Conservation (phyloP, 345 rosid genomes). For the Acer negundo region DNA sequence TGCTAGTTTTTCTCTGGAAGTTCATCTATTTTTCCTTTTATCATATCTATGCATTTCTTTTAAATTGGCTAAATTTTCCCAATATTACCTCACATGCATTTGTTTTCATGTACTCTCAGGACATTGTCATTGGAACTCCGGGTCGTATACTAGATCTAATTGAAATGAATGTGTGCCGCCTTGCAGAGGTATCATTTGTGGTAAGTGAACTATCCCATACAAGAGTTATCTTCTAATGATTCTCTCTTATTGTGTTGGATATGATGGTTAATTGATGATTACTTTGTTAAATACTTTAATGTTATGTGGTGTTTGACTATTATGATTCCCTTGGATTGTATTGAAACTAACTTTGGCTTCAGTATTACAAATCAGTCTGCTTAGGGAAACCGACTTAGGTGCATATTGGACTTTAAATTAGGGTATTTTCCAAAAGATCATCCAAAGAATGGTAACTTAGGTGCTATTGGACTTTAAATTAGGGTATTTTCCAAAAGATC, state of each 20-base stretch:
- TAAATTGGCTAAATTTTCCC: not conserved
- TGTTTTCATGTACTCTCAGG: constrained; percentile 41
- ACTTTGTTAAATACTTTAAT: not conserved
- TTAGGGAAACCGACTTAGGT: not conserved
- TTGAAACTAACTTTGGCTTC: not conserved
- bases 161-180: constrained; percentile 69
- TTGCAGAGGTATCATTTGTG: constrained; percentile 81
- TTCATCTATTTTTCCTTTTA: too few relatives aligned
- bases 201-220: constrained; percentile 44
- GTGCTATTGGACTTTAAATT: not conserved
- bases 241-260: not conserved
- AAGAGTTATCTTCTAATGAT: constrained; percentile 7
- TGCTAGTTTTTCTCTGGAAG: too few relatives aligned
- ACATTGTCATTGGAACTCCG: constrained; percentile 92
- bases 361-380: not conserved
- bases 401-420: too few relatives aligned
- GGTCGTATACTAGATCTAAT: constrained; percentile 95
- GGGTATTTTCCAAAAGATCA: not conserved
- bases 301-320: not conserved
- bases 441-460: not conserved
- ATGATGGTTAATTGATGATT: constrained; percentile 6
- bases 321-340: not conserved
- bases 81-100: not conserved
- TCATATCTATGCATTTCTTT: not conserved
- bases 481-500: too few relatives aligned